Conservation (phyloP, 2,329 filamentous ascomycete genomes). For the Pseudogymnoascus destructans region DNA sequence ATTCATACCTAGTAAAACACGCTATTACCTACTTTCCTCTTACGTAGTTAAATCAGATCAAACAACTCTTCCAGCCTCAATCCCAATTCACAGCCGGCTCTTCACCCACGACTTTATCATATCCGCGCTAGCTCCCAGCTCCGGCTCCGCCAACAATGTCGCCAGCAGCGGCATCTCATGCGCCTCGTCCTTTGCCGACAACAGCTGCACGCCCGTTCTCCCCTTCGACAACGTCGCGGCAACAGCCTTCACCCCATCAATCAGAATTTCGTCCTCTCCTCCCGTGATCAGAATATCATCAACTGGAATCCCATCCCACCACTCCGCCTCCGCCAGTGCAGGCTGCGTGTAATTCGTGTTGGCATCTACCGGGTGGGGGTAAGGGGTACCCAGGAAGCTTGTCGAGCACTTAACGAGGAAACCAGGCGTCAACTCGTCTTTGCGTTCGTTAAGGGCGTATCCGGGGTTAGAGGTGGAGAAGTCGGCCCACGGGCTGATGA, state of each 20-base stretch:
- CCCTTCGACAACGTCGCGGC: constrained; percentile 11
- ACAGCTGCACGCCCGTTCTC: constrained; percentile 12
- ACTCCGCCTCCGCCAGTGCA: constrained; percentile 33
- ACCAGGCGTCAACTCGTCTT: constrained; percentile 35
- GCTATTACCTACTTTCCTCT: background rate
- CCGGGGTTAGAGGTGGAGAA: constrained; percentile 34
- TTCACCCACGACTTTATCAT: constrained; percentile 19
- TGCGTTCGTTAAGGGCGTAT: constrained; percentile 33
- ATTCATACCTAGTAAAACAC: constrained; percentile 5
- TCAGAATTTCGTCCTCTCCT: constrained; percentile 42
- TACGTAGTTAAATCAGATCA: background rate
- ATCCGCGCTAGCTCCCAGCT: constrained; percentile 17
- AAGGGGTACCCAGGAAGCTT: constrained; percentile 32
- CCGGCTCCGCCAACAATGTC: constrained; percentile 17
- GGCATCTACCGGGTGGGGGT: constrained; percentile 18
- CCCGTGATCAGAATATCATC: constrained; percentile 38
- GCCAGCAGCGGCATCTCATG: constrained; percentile 21
- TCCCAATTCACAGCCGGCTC: constrained; percentile 15
- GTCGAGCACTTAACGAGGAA: constrained; percentile 33
- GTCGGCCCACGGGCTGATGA: constrained; percentile 46
- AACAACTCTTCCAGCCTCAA: background rate
- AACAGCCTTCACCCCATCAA: constrained; percentile 38
- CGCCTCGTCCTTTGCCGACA: constrained; percentile 18
- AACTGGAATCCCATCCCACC: constrained; percentile 39
- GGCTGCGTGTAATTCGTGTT: constrained; percentile 42